Conservation (phyloP, 106 monocot species). For the Dendrobium catenatum region DNA sequence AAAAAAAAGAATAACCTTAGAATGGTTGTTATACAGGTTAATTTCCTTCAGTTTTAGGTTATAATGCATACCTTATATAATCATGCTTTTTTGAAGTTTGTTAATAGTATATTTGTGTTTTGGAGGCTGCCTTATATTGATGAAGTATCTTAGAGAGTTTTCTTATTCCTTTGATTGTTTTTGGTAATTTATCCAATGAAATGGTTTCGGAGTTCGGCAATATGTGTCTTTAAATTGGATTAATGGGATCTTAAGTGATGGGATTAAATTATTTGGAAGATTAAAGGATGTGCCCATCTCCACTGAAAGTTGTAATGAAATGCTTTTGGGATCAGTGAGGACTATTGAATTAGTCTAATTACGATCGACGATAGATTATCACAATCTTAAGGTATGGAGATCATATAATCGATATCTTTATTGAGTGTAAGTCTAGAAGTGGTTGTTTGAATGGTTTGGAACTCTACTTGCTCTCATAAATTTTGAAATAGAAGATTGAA, state of each 20-base stretch:
- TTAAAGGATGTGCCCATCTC: background rate
- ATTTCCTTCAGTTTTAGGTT: background rate
- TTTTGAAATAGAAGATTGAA: background rate
- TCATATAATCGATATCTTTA: background rate
- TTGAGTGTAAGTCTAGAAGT: background rate
- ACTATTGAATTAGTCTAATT: background rate
- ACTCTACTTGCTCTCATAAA: background rate
- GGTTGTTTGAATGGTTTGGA: background rate
- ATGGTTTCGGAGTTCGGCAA: background rate
- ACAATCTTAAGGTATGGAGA: background rate
- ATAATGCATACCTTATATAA: background rate
- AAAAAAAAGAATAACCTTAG: background rate
- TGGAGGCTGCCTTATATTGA: background rate
- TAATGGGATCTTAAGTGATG: background rate
- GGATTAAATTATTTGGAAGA: background rate
- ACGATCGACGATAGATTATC: background rate
- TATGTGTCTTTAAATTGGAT: background rate
- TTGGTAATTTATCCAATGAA: background rate
- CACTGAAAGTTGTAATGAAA: background rate
- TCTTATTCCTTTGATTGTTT: background rate
- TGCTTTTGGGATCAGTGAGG: background rate
- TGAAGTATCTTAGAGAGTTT: background rate
- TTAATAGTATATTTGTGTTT: background rate
- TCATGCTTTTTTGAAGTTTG: background rate
- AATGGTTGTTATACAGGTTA: background rate